Evolutionary conservation across 75 land plant genomes (phyloP).

Genomic region (Pinus tabuliformis): DNA sequence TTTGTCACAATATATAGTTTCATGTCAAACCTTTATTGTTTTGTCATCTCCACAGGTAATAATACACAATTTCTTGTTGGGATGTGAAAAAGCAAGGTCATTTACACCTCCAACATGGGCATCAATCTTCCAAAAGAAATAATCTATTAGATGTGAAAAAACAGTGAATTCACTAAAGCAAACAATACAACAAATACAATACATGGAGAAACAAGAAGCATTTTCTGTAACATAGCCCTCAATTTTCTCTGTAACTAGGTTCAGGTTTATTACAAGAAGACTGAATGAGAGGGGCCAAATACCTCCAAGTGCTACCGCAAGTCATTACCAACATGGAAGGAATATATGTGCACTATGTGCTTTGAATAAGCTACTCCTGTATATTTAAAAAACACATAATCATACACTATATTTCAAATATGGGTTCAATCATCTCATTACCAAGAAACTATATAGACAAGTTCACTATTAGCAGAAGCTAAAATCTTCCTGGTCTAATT

Average conservation of each 20-base stretch:
- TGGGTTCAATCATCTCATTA: too few species aligned
- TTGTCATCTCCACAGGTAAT: too few species aligned
- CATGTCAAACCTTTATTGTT: not conserved
- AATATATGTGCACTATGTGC: constrained; percentile 70
- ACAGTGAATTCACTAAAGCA: not conserved
- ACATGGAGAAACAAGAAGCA: not conserved
- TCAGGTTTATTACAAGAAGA: not conserved
- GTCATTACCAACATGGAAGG: constrained; percentile 55
- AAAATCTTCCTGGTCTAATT: not conserved
- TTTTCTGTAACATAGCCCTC: not conserved
- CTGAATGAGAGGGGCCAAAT: not conserved
- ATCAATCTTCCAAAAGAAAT: constrained; percentile 55
- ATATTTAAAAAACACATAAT: not conserved
- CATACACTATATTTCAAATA: not conserved
- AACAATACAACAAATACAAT: not conserved
- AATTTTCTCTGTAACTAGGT: not conserved
- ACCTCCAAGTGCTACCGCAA: constrained; percentile 75
- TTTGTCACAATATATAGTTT: not conserved
- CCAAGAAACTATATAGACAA: not conserved
- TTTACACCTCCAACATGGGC: constrained; percentile 91
- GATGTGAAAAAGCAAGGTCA: constrained; percentile 85
- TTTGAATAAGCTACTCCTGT: constrained; percentile 74
- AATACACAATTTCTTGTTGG: constrained; percentile 37
- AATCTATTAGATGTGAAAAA: not conserved
- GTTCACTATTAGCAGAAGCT: not conserved